Conservation (phyloP, 352 stramenopile genomes). For the Pseudoperonospora humuli region DNA sequence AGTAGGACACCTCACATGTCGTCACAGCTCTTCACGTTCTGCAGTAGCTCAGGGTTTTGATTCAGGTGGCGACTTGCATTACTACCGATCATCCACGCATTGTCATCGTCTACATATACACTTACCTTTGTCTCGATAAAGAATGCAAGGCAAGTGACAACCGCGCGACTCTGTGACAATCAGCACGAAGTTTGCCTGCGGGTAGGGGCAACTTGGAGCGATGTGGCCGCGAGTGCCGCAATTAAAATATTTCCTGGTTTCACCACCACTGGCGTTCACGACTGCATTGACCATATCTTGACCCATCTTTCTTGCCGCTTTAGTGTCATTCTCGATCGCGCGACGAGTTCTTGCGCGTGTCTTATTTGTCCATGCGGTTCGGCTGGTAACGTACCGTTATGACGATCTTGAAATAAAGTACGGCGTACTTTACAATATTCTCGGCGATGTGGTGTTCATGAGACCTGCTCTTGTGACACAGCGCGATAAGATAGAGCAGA, state of each 20-base stretch:
- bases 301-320: too few relatives aligned
- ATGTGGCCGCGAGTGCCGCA: too few relatives aligned
- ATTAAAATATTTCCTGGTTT: too few relatives aligned
- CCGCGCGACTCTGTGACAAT: too few relatives aligned
- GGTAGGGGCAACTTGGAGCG: too few relatives aligned
- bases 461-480: neutral
- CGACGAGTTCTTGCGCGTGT: neutral
- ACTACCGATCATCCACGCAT: neutral
- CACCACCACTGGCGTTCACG: too few relatives aligned
- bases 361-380: neutral
- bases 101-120: too few relatives aligned
- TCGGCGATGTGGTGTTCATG: neutral
- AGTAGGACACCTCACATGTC: neutral
- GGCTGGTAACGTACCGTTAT: neutral
- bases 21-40: neutral
- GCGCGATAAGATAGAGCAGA: neutral
- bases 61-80: neutral
- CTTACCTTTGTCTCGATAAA: too few relatives aligned
- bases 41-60: neutral
- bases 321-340: neutral
- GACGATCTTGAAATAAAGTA: neutral
- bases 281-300: too few relatives aligned
- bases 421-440: neutral
- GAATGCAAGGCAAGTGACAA: too few relatives aligned
- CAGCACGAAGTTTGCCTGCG: too few relatives aligned